Conservation (phyloP, 2,329 filamentous ascomycete species). For the Paecilomyces formosus region DNA sequence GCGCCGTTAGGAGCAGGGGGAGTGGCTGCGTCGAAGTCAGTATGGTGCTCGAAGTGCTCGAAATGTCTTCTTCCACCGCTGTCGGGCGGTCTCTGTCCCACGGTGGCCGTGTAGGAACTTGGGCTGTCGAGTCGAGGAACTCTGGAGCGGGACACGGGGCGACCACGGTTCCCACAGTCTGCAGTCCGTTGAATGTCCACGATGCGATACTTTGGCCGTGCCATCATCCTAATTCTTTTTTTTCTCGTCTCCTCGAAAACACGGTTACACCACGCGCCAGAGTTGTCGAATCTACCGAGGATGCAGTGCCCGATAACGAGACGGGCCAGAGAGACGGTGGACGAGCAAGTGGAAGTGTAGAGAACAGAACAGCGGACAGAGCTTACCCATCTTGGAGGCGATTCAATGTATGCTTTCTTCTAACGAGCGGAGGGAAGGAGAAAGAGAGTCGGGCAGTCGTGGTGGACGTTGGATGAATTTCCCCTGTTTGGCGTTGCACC, state of each 20-base stretch:
- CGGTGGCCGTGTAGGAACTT: conserved; percentile 6
- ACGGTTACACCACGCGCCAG: neutral
- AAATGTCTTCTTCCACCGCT: conserved; percentile 6
- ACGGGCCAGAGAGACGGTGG: neutral
- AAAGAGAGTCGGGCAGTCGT: neutral
- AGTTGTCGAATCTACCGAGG: neutral
- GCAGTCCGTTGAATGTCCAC: conserved; percentile 9
- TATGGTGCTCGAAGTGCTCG: conserved; percentile 15
- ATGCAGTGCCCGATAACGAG: neutral
- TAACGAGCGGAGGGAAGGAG: neutral
- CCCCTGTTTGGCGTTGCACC: neutral
- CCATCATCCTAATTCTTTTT: conserved; percentile 4
- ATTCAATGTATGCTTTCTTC: neutral
- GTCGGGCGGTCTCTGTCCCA: conserved; percentile 7
- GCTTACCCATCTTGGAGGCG: neutral
- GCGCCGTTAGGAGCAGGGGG: conserved; percentile 20
- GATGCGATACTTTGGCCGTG: conserved; percentile 11
- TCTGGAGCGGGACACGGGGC: conserved; percentile 1
- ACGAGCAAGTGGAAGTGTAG: neutral
- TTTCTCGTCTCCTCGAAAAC: neutral
- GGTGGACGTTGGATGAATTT: neutral
- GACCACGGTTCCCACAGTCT: conserved; percentile 5
- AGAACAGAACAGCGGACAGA: neutral
- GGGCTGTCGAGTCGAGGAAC: conserved; percentile 9
- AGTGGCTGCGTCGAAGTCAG: conserved; percentile 22